A percentile compares a stretch with the other conserved stretches of the same genome.
These are phyloP conservation scores for Alternaria infectoria DNA, from an alignment of 2,329 filamentous ascomycete genomes.

Conservation along the genomic window DNA sequence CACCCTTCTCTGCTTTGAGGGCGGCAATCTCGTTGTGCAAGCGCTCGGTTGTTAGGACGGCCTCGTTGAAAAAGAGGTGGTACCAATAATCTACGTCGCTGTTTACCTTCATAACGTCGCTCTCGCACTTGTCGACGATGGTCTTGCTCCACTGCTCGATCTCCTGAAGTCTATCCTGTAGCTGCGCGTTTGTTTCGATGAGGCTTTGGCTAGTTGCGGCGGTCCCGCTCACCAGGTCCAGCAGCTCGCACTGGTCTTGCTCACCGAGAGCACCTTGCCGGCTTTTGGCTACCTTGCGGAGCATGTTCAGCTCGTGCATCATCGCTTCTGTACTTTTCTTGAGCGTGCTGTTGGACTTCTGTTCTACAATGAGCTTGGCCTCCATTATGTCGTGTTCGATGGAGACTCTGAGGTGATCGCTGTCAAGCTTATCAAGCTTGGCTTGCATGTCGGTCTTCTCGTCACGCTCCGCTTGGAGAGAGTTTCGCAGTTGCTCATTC, in stretches of 20 bases:
- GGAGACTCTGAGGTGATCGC: not conserved
- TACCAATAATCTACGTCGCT: not conserved
- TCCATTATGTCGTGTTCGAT: not conserved
- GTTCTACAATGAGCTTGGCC: not conserved
- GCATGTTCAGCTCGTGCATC: not conserved
- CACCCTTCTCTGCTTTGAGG: conserved; percentile 1
- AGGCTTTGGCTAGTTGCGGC: not conserved
- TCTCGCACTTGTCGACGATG: not conserved
- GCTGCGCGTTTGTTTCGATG: not conserved
- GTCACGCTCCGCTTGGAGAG: not conserved
- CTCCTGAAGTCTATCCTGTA: not conserved
- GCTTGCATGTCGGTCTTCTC: not conserved
- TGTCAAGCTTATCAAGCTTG: not conserved
- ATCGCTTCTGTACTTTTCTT: not conserved
- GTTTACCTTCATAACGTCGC: not conserved
- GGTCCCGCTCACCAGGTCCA: not conserved
- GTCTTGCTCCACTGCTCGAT: not conserved
- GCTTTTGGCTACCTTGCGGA: not conserved
- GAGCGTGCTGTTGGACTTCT: not conserved
- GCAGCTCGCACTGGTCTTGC: not conserved
- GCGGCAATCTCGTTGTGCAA: not conserved
- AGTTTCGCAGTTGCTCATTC: not conserved
- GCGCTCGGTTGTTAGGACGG: not conserved
- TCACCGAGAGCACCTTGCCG: not conserved
- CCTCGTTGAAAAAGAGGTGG: not conserved